Evolutionary conservation across 306 rosid genomes (phyloP), one percentile per base, ranked within the genome.

Genomic region (Astragalus glycyphyllos): DNA sequence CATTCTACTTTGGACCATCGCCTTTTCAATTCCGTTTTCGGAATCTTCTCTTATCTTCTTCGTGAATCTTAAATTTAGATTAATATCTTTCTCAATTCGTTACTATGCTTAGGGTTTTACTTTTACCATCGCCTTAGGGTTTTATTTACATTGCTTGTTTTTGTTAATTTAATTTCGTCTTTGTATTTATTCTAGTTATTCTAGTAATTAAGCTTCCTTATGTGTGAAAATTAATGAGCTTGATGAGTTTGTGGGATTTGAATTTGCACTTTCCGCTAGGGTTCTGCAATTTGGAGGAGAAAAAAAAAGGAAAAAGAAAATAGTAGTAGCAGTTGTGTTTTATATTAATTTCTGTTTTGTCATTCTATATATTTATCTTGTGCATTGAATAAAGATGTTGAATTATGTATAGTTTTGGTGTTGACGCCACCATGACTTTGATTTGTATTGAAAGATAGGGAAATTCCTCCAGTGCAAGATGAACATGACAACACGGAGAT

Each of bases 401-500:
- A n/a, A n/a, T n/a, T n/a, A n/a, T n/a, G n/a, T n/a, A n/a, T n/a
- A n/a, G n/a, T n/a, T n/a, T n/a, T n/a, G n/a, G n/a, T n/a, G n/a
- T n/a, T n/a, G n/a, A n/a, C n/a, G n/a, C n/a, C n/a, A n/a, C n/a
- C n/a, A n/a, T n/a, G n/a, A n/a, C n/a, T n/a, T n/a, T n/a, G n/a
- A n/a, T n/a, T n/a, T n/a, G n/a, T n/a, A n/a, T n/a, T n/a, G n/a
- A n/a, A n/a, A n/a, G n/a, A n/a, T n/a, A n/a, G n/a, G n/a, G n/a
- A n/a, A n/a, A n/a, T n/a, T n/a, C n/a, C n/a, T n/a, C n/a, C n/a
- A n/a, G n/a, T n/a, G n/a, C n/a, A n/a, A n/a, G n/a, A n/a, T 84
- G 34, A 63, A 63, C 73, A 80, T 41, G 88, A 73, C 1, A 84
- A 71, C 51, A 14, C 0, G 32, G 91, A 79, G 57, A 6, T 47